Evolutionary conservation across 2,329 filamentous ascomycete genomes (phyloP), one percentile per base, ranked within the genome.

Genomic region (Trematosphaeria pertusa): DNA sequence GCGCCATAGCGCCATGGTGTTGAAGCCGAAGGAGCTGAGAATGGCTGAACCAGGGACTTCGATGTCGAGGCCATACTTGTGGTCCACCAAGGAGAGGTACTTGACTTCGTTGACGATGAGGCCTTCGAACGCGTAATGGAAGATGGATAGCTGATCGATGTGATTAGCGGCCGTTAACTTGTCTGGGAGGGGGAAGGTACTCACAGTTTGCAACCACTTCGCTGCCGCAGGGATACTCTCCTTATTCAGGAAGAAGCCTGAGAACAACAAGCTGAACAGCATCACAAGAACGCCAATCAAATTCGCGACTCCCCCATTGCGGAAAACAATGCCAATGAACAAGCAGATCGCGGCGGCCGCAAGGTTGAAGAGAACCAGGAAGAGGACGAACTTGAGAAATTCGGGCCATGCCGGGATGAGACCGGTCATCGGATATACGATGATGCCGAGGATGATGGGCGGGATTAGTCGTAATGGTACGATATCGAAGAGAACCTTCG

Each of bases 401-500:
- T 96, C 88, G 2, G 83, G 77, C 69, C 85, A 86, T 46, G 91
- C 87, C 0, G 94, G 84, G 17, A 95, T 87, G 11, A 99, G 79
- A 2, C 94, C 94, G 0, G 92, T 96, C 94, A 99, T 99, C 0
- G 94, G 94, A 69, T 99, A 99, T 17, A 99, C 85, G 52, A 99
- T 97, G 21, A 90, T 85, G 12, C 93, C 94, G 83, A 97, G 94
- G 48, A 99, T 87, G 52, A 97, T 88, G 0, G 94, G 94, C 4
- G 94, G 94, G 37, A 99, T 87, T 45, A 99, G 87, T 37, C 94
- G 85, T n/a, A 99, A 80, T 3, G 94, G 94, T 10, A 99, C 82
- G 57, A 99, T 93, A 68, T 99, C 94, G 69, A 99, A 97, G n/a
- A 96, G 75, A n/a, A 97, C 89, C 76, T 99, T 99, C 62, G 92